Evolutionary conservation across 768 basidiomycete species (phyloP).

Genomic region (Rhizopogon vesiculosus): DNA sequence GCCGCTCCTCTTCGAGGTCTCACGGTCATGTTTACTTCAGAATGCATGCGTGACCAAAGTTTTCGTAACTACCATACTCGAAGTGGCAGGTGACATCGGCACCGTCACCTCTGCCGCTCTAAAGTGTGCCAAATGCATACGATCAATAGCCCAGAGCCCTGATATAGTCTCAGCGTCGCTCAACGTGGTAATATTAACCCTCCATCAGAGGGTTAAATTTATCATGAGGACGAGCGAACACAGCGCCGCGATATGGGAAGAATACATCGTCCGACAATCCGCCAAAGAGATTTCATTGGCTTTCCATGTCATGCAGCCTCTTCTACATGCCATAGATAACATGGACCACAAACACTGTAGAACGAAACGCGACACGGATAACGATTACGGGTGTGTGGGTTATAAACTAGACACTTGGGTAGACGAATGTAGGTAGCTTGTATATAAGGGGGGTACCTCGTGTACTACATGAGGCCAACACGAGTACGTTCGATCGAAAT

Average conservation of each 20-base stretch:
- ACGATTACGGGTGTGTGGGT: too few species aligned
- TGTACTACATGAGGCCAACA: too few species aligned
- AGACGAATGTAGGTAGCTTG: too few species aligned
- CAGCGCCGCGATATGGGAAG: background rate
- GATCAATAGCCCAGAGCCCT: background rate
- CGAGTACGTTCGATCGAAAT: too few species aligned
- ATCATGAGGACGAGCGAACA: background rate
- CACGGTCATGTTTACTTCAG: background rate
- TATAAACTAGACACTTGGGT: too few species aligned
- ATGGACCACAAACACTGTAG: too few species aligned
- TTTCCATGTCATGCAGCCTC: background rate
- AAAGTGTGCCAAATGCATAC: background rate
- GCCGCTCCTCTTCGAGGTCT: background rate
- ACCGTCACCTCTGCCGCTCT: background rate
- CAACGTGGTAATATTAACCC: background rate
- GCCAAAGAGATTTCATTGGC: background rate
- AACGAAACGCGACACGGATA: too few species aligned
- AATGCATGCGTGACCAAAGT: background rate
- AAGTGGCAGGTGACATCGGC: background rate
- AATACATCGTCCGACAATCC: background rate
- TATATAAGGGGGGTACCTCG: too few species aligned
- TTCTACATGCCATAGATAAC: background rate
- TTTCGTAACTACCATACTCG: background rate
- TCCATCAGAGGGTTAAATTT: background rate
- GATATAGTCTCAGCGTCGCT: background rate